Percentiles rank a stretch among this genome's conserved stretches.
phyloP scores from a whole-genome alignment of 106 monocot genomes.

The Dactylorhiza incarnata region DNA sequence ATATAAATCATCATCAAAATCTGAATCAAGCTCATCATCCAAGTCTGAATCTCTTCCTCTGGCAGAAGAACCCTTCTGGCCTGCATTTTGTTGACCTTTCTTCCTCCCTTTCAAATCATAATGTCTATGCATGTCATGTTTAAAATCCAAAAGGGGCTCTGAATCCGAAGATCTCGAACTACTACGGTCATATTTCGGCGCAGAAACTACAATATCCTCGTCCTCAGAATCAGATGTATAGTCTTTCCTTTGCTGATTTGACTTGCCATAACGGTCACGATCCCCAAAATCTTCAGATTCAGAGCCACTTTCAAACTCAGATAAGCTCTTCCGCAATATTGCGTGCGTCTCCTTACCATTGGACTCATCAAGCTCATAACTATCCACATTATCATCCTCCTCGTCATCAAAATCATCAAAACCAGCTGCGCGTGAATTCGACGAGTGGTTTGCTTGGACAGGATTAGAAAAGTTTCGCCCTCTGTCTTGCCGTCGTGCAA shows the following conservation, averaged over 20 bases:
- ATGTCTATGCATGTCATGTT: conserved; percentile 24
- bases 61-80: conserved; percentile 4
- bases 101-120: conserved; percentile 22
- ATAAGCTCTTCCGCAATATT: conserved; percentile 37
- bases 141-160: conserved; percentile 12
- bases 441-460: conserved; percentile 11
- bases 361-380: conserved; percentile 62
- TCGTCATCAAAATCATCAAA: conserved; percentile 99
- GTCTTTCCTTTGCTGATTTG: conserved; percentile 5
- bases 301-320: conserved; percentile 45
- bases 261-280: conserved; percentile 14
- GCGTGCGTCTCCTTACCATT: conserved; percentile 12
- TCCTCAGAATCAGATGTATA: conserved; percentile 27
- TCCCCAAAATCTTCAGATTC: conserved; percentile 51
- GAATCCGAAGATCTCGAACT: conserved; percentile 19
- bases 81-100: conserved; percentile 4
- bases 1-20: conserved; percentile 25
- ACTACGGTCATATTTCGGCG: conserved; percentile 11
- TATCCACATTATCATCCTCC: conserved; percentile 80
- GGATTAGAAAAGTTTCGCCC: conserved; percentile 23
- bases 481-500: conserved; percentile 15
- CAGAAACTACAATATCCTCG: conserved; percentile 25
- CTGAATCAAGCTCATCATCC: conserved; percentile 19
- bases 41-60: conserved; percentile 13
- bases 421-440: conserved; percentile 28